phyloP scores from a whole-genome alignment of 2,329 filamentous ascomycete species.

The Blumeriella jaapii region DNA sequence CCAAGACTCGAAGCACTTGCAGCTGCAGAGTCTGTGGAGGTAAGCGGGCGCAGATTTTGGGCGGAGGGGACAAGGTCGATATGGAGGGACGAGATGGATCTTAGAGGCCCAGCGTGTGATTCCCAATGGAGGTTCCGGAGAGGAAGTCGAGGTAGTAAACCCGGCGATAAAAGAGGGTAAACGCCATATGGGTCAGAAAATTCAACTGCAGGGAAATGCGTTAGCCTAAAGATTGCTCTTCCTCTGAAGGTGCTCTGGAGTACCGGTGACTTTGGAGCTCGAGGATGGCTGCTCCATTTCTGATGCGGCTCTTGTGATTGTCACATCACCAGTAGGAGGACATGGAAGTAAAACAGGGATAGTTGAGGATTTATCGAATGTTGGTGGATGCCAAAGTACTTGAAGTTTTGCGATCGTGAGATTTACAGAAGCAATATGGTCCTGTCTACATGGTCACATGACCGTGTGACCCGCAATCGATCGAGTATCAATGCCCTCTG shows the following conservation, averaged over 20 bases:
- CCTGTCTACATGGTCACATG: no score
- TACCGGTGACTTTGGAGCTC: constrained; percentile 69
- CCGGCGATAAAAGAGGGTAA: constrained; percentile 69
- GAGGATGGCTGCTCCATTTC: constrained; percentile 55
- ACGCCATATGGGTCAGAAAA: constrained; percentile 90
- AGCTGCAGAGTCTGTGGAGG: constrained; percentile 27
- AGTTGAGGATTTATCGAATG: no score
- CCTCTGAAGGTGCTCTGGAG: neutral
- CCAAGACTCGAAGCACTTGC: constrained; percentile 24
- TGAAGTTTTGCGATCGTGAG: no score
- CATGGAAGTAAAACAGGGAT: neutral
- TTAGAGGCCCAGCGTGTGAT: constrained; percentile 77
- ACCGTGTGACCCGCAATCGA: no score
- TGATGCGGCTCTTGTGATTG: neutral
- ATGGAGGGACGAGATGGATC: constrained; percentile 87
- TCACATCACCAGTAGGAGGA: neutral
- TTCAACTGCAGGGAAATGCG: constrained; percentile 54
- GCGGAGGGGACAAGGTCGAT: constrained; percentile 63
- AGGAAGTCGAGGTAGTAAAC: constrained; percentile 68
- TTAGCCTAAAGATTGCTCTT: constrained; percentile 9
- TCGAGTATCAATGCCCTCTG: no score
- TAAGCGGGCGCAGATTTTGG: constrained; percentile 32
- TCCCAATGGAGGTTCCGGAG: constrained; percentile 95
- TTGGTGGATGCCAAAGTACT: no score
- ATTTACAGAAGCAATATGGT: no score